Evolutionary conservation across 495 filamentous ascomycete genomes (phyloP).

Genomic region (Lindgomyces ingoldianus): DNA sequence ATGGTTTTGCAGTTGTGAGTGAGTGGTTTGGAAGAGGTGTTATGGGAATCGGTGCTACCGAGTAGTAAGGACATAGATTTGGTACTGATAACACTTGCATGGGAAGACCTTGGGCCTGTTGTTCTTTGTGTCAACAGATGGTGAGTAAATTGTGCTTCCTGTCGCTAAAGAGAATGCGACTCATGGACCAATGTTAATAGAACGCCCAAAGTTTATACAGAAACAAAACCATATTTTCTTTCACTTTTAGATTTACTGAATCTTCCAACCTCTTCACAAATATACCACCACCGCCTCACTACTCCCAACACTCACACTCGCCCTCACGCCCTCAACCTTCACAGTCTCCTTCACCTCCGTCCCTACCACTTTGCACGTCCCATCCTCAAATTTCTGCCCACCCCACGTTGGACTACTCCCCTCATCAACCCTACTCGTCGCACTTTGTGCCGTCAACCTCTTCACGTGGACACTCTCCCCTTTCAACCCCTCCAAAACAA

Average conservation of each 20-base stretch:
- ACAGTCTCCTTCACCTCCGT: constrained; percentile 47
- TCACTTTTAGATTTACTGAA: too few relatives aligned
- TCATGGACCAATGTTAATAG: too few relatives aligned
- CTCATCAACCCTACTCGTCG: constrained; percentile 53
- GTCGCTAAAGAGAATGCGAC: too few relatives aligned
- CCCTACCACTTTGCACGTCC: constrained; percentile 46
- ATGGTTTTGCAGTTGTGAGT: constrained; percentile 82
- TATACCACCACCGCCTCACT: neutral
- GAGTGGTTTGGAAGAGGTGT: constrained; percentile 96
- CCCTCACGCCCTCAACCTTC: neutral
- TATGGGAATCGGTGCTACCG: constrained; percentile 56
- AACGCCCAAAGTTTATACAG: too few relatives aligned
- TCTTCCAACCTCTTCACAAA: neutral
- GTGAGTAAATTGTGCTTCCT: too few relatives aligned
- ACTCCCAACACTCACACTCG: neutral
- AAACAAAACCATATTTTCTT: too few relatives aligned
- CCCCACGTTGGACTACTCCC: constrained; percentile 53
- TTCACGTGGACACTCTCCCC: constrained; percentile 50
- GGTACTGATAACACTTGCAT: too few relatives aligned
- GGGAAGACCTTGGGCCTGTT: too few relatives aligned
- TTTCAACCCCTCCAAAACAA: constrained; percentile 51
- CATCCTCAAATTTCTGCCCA: constrained; percentile 57
- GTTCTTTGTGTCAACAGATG: too few relatives aligned
- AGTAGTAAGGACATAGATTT: constrained; percentile 6
- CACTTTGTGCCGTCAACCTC: constrained; percentile 56